Percentiles rank a stretch among this genome's conserved stretches.
phyloP scores from a whole-genome alignment of 225 moss, liverwort and hornwort species.

The Sphagnum contortum region DNA sequence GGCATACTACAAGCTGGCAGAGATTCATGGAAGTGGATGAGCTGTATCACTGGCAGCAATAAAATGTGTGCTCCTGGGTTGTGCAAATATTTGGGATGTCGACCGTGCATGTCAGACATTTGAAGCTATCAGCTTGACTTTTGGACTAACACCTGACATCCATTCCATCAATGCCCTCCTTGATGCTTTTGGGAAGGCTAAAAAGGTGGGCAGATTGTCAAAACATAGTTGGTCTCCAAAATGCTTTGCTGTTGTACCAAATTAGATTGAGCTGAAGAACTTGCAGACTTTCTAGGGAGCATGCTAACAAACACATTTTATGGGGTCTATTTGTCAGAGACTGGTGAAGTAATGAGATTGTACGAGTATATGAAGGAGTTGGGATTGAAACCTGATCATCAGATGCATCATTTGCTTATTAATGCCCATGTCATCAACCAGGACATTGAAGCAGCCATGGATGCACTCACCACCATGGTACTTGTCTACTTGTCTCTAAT shows the following conservation, averaged over 20 bases:
- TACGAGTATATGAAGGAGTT: conserved; percentile 65
- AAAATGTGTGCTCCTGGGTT: conserved; percentile 76
- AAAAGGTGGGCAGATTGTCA: conserved; percentile 34
- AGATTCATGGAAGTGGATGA: conserved; percentile 45
- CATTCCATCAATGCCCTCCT: conserved; percentile 70
- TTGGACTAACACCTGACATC: conserved; percentile 67
- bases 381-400: conserved; percentile 55
- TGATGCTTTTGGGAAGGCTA: conserved; percentile 69
- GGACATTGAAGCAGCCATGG: conserved; percentile 61
- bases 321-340: conserved; percentile 4
- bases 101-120: conserved; percentile 91
- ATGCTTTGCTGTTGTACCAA: no score
- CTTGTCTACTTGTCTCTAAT: not conserved
- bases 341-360: conserved; percentile 62
- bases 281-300: no score
- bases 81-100: conserved; percentile 81
- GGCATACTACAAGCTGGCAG: conserved; percentile 79
- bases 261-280: no score
- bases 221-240: no score
- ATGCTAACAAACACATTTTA: no score
- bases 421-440: conserved; percentile 67
- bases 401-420: conserved; percentile 55
- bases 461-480: conserved; percentile 53
- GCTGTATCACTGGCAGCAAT: conserved; percentile 65
- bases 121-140: conserved; percentile 69